A percentile compares a stretch with the other conserved stretches of the same genome.
phyloP scores from a whole-genome alignment of 345 rosid species.

The Gossypium thurberi region DNA sequence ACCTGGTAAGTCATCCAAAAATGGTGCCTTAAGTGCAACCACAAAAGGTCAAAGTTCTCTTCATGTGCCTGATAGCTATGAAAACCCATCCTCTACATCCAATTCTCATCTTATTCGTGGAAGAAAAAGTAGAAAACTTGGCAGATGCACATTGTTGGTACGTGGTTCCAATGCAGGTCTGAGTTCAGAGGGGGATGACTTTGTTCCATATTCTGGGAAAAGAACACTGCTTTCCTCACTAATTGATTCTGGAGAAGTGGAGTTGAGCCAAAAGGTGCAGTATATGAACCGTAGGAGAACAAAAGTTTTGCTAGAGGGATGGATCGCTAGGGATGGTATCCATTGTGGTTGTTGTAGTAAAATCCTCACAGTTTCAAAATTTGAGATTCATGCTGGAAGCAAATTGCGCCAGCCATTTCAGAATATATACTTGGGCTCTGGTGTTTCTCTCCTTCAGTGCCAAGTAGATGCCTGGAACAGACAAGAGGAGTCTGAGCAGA shows the following conservation, averaged over 20 bases:
- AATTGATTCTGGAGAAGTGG: slow-evolving; percentile 68
- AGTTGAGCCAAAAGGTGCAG: slow-evolving; percentile 64
- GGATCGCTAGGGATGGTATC: slow-evolving; percentile 75
- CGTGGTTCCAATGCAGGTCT: slow-evolving; percentile 55
- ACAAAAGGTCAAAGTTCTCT: slow-evolving; percentile 34
- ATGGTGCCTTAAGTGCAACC: slow-evolving; percentile 26
- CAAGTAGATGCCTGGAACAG: slow-evolving; percentile 80
- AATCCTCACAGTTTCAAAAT: slow-evolving; percentile 57
- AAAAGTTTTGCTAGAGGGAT: slow-evolving; percentile 60
- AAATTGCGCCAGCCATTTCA: slow-evolving; percentile 66
- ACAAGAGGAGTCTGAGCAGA: slow-evolving; percentile 46
- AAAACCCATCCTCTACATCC: slow-evolving; percentile 34
- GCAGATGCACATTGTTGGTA: slow-evolving; percentile 74
- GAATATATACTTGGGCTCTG: slow-evolving; percentile 76
- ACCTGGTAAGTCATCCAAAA: slow-evolving; percentile 39
- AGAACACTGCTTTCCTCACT: slow-evolving; percentile 82
- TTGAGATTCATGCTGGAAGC: slow-evolving; percentile 95
- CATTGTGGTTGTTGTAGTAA: slow-evolving; percentile 88
- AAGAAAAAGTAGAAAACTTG: slow-evolving; percentile 67
- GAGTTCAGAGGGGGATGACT: slow-evolving; percentile 54
- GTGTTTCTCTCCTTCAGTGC: slow-evolving; percentile 78
- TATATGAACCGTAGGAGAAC: slow-evolving; percentile 59
- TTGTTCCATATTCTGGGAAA: slow-evolving; percentile 73
- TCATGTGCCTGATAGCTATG: slow-evolving; percentile 21
- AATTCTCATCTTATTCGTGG: slow-evolving; percentile 47